Conservation (phyloP, 2,329 filamentous ascomycete genomes). For the Calonectria multiphialidica region DNA sequence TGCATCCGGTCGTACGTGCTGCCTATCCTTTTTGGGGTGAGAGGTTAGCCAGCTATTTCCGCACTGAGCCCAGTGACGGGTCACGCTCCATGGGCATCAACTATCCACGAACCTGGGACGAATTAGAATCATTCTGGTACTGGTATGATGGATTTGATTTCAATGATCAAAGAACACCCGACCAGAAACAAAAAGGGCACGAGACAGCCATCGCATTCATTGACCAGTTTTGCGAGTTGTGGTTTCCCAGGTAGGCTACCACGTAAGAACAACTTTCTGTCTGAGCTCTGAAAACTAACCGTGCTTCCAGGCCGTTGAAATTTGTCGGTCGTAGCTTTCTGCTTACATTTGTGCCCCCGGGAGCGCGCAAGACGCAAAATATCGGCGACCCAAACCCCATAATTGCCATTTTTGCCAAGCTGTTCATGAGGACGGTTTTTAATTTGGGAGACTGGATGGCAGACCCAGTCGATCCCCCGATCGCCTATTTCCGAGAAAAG, state of each 20-base stretch:
- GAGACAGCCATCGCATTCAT: background rate
- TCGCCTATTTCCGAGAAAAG: background rate
- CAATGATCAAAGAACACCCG: background rate
- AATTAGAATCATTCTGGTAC: background rate
- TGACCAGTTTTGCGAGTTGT: background rate
- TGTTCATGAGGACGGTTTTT: background rate
- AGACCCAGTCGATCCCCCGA: background rate
- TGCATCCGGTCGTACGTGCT: background rate
- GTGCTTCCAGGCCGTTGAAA: background rate
- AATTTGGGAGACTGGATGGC: conserved; percentile 1
- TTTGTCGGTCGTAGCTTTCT: background rate
- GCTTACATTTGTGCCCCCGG: background rate
- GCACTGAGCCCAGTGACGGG: background rate
- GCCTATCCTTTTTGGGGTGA: background rate
- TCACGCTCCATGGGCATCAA: background rate
- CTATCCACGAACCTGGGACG: background rate
- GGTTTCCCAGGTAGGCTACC: background rate
- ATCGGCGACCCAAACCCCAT: background rate
- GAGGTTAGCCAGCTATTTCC: background rate
- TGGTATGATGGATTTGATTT: background rate
- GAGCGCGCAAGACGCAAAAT: background rate
- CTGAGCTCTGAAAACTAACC: background rate
- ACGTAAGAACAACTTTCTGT: background rate
- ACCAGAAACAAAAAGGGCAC: background rate
- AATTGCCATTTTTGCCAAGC: background rate